Percentiles rank a stretch among this genome's conserved stretches.
phyloP scores from a whole-genome alignment of 441 rosid species.

The Mallotus repandus region DNA sequence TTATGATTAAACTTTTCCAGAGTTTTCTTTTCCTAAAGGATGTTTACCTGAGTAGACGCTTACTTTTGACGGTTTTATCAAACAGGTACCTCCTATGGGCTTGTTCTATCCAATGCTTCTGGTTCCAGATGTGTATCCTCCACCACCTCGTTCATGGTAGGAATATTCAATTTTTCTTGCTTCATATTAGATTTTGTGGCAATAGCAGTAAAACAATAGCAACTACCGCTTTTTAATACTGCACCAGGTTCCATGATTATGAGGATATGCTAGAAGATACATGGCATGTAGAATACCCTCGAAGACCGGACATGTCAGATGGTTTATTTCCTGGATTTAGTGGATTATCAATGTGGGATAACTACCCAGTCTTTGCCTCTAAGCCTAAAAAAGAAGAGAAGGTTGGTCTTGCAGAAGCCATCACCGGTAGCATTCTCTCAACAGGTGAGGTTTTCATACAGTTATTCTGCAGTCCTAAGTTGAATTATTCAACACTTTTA shows the following conservation, averaged over 20 bases:
- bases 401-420: constrained; percentile 96
- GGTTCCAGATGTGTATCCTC: constrained; percentile 85
- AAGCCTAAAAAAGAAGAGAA: constrained; percentile 95
- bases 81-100: constrained; percentile 97
- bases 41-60: constrained; percentile 6
- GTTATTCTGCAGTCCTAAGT: constrained; percentile 14
- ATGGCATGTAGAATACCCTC: constrained; percentile 78
- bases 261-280: constrained; percentile 97
- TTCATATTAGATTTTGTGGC: constrained; percentile 10
- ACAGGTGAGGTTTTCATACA: constrained; percentile 50
- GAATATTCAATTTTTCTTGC: constrained; percentile 19
- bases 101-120: constrained; percentile 86
- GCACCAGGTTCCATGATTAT: constrained; percentile 72
- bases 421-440: constrained; percentile 84
- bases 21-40: constrained; percentile 18
- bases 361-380: constrained; percentile 50
- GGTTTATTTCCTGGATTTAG: constrained; percentile 46
- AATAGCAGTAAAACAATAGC: background rate
- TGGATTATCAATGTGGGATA: constrained; percentile 88
- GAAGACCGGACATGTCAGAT: constrained; percentile 70
- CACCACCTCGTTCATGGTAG: constrained; percentile 91
- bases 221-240: constrained; percentile 18
- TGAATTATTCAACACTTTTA: constrained; percentile 22
- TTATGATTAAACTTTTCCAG: constrained; percentile 16
- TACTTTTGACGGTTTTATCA: constrained; percentile 17